phyloP scores from a whole-genome alignment of 768 basidiomycete species.

The Hypholoma sublateritium region DNA sequence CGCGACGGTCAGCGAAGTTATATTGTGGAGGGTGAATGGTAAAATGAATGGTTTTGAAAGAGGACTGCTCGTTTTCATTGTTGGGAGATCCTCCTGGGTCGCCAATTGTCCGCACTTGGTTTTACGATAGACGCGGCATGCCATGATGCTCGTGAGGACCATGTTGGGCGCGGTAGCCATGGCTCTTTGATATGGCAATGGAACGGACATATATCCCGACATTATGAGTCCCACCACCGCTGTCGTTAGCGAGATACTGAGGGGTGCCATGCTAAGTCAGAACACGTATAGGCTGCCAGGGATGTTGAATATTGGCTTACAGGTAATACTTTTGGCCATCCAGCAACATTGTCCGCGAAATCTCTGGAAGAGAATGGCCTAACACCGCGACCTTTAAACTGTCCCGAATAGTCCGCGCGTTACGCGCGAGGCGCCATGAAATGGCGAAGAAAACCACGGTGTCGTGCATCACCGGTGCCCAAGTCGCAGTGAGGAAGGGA shows the following conservation, averaged over 20 bases:
- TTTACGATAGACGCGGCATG: constrained; percentile 1
- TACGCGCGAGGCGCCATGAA: constrained; percentile 1
- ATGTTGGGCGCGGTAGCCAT: background rate
- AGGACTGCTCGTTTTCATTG: background rate
- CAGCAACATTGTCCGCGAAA: constrained; percentile 2
- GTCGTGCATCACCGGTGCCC: constrained; percentile 1
- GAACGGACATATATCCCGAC: background rate
- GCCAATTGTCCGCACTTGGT: background rate
- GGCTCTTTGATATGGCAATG: background rate
- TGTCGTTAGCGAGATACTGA: background rate
- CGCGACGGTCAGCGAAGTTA: background rate
- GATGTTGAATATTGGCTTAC: background rate
- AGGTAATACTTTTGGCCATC: constrained; percentile 10
- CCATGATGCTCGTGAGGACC: background rate
- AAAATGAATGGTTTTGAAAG: background rate
- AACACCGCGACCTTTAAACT: background rate
- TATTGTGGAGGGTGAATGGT: background rate
- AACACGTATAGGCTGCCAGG: background rate
- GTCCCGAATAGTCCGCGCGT: background rate
- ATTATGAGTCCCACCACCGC: background rate
- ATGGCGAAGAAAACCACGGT: constrained; percentile 3
- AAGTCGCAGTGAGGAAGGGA: background rate
- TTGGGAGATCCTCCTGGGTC: background rate
- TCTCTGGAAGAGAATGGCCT: constrained; percentile 1
- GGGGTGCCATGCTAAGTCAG: background rate